These are phyloP conservation scores for Leucogyrophana mollusca DNA, from an alignment of 768 basidiomycete genomes.

Conservation along the genomic window DNA sequence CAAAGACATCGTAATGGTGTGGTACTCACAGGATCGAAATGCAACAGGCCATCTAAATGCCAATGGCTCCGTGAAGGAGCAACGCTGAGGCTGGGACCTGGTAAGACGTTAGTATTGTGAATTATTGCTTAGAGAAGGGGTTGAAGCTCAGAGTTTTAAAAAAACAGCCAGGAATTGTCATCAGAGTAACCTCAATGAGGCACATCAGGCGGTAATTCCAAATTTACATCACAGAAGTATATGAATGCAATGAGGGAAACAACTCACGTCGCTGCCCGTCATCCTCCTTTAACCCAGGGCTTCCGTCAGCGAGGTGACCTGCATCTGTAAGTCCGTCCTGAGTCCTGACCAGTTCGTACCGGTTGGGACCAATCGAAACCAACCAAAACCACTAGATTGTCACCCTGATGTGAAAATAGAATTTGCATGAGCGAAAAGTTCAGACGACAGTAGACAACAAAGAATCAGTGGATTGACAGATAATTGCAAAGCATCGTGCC, in stretches of 20 bases:
- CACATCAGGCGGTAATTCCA: constrained; percentile 87
- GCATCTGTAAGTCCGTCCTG: no score
- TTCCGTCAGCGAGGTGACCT: no score
- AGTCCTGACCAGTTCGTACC: no score
- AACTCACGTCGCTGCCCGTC: constrained; percentile 44
- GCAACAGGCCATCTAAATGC: constrained; percentile 14
- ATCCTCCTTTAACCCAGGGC: no score
- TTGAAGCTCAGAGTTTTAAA: constrained; percentile 53
- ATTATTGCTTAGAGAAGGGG: background rate
- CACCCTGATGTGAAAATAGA: no score
- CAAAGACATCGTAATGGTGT: constrained; percentile 4
- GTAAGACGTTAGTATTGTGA: constrained; percentile 1
- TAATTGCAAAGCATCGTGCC: constrained; percentile 69
- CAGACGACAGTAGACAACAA: background rate
- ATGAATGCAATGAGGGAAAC: constrained; percentile 6
- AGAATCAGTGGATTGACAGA: constrained; percentile 66
- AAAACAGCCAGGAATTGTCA: constrained; percentile 84
- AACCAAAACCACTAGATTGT: no score
- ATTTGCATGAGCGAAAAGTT: background rate
- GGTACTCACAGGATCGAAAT: constrained; percentile 31
- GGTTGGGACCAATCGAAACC: no score
- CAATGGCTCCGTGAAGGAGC: background rate
- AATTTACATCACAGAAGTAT: constrained; percentile 53
- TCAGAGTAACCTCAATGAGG: constrained; percentile 45
- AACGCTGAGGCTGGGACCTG: no score